phyloP scores from a whole-genome alignment of 2,329 filamentous ascomycete genomes.

The Beauveria australis region DNA sequence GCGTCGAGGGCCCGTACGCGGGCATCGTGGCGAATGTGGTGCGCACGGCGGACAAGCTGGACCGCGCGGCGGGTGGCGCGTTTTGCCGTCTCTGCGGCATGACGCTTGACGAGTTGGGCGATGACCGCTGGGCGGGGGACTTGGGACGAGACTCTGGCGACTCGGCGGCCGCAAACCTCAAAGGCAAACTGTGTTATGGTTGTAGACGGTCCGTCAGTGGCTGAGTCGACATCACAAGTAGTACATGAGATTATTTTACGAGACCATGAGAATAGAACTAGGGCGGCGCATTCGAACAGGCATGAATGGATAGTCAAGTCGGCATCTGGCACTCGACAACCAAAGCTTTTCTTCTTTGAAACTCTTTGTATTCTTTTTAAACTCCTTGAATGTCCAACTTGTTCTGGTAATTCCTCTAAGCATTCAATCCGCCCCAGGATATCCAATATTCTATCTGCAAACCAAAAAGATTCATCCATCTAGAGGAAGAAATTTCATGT shows the following conservation, averaged over 20 bases:
- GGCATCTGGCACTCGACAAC: neutral
- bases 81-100: constrained; percentile 63
- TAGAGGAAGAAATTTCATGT: constrained; percentile 3
- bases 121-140: constrained; percentile 55
- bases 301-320: neutral
- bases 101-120: constrained; percentile 53
- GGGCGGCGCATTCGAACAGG: neutral
- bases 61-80: constrained; percentile 32
- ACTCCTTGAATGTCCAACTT: constrained; percentile 4
- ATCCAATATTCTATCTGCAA: constrained; percentile 6
- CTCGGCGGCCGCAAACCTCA: constrained; percentile 18
- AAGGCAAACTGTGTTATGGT: constrained; percentile 57
- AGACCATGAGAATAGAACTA: neutral
- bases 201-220: constrained; percentile 58
- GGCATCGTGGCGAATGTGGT: constrained; percentile 95
- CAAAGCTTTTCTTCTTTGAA: neutral
- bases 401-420: neutral
- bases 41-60: constrained; percentile 76
- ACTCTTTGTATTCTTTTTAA: neutral
- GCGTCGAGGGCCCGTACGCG: constrained; percentile 75
- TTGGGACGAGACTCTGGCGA: constrained; percentile 38
- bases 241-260: neutral
- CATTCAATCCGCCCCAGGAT: neutral
- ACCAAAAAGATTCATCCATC: constrained; percentile 4
- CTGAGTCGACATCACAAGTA: constrained; percentile 21